Evolutionary conservation across 257 asterid genomes (phyloP), one percentile per base, ranked within the genome.

Genomic region (Nicotiana undulata): DNA sequence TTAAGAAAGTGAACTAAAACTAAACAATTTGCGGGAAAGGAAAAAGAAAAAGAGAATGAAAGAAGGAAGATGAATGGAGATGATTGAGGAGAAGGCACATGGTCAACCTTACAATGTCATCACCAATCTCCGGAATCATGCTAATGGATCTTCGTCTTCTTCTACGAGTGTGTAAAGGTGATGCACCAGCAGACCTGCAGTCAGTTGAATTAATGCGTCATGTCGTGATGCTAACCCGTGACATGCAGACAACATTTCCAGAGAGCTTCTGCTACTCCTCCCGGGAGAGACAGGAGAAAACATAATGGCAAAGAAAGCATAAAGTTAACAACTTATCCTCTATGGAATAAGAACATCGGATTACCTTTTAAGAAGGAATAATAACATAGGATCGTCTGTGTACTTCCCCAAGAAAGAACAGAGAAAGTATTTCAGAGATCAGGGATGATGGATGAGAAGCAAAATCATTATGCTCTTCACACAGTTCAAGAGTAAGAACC

Each of bases 111-210:
- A 92, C 98, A 81, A 91, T 92, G 85, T 94, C 97, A 81, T 94
- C 98, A 67, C 98, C 93, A 84, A 94, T 93, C 91, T 94, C 98
- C 9, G 98, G 98, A 88, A 92, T 85, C 93, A 94, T 83, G 89
- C 98, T 93, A 77, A 89, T 80, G 84, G 94, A 88, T 5, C 92
- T 94, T 24, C 94, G 87, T 84, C 97, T 90, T 87, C 97, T 90
- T 86, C 98, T 93, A 83, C 92, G 90, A 60, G 93, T 81, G 82
- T 89, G 90, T 75, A 87, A 64, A n/a, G 98, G 97, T 85, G 98
- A 94, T 81, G 98, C 91, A 76, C 98, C 97, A 80, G 91, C 98
- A 70, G 98, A 94, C 89, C 97, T 94, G 88, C 82, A 89, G 65
- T 72, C 26, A 82, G 40, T 46, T 46, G 59, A 72, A 22, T 24